A percentile compares a stretch with the other conserved stretches of the same genome.
Evolutionary conservation across 345 rosid genomes (phyloP).

Genomic region (Citrus trifoliata): DNA sequence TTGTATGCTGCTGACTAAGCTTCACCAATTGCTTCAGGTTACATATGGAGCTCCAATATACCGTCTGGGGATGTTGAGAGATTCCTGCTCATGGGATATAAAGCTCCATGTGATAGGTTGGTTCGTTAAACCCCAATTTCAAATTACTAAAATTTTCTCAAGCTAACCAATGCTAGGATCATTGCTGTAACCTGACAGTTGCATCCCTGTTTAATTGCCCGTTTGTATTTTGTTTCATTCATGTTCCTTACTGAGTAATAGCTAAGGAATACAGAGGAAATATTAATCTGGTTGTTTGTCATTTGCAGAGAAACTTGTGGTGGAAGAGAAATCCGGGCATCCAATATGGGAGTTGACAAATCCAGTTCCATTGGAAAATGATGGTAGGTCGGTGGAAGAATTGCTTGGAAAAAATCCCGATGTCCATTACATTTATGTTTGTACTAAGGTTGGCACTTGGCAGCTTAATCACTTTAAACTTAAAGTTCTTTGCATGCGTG

Average conservation of each 20-base stretch:
- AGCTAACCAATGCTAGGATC: neutral
- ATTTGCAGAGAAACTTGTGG: conserved; percentile 50
- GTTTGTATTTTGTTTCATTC: neutral
- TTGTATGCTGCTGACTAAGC: conserved; percentile 2
- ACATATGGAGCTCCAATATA: conserved; percentile 85
- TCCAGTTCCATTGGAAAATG: conserved; percentile 59
- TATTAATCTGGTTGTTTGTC: conserved; percentile 1
- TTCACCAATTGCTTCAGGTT: conserved; percentile 39
- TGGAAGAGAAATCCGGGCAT: conserved; percentile 37
- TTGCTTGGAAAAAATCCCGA: conserved; percentile 65
- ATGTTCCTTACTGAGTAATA: neutral
- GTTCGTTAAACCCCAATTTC: neutral
- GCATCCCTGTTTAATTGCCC: neutral
- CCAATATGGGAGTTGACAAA: conserved; percentile 54
- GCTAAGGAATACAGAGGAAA: neutral
- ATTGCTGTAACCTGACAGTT: neutral
- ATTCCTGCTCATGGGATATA: conserved; percentile 52
- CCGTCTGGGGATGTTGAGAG: conserved; percentile 54
- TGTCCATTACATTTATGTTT: conserved; percentile 70
- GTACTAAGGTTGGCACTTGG: conserved; percentile 48
- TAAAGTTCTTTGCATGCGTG: neutral
- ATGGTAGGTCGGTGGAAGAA: conserved; percentile 53
- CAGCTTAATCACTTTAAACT: too few species aligned
- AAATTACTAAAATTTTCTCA: neutral
- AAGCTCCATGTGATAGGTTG: conserved; percentile 76